Evolutionary conservation across 768 basidiomycete species (phyloP), one percentile per base, ranked within the genome.

Genomic region (Tylopilus vinaceipallidus): DNA sequence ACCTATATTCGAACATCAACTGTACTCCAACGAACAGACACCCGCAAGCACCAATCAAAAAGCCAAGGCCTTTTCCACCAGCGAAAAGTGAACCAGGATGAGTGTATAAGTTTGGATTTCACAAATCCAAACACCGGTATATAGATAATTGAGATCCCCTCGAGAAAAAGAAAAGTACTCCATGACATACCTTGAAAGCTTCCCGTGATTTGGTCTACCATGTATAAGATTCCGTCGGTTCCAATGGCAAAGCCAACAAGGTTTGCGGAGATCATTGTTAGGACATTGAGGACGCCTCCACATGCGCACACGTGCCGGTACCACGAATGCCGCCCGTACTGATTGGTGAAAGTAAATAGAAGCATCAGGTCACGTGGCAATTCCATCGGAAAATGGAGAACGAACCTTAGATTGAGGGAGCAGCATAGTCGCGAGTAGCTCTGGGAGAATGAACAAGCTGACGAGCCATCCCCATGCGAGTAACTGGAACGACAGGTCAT

Each of bases 381-480:
- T 27, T 39, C 43, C 11, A 6, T 38, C 24, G 2, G 1, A 44
- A 24, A 46, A 37, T 3, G 49, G 30, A 35, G 45, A n/a, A 48
- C 61, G 48, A 42, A 92, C 94, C 73, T 82, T 83, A 4, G 76
- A 72, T 16, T 73, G 68, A 0, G 91, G 83, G 3, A 98, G 62
- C 2, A 87, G 17, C 54, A 71, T 77, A 10, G 74, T 68, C 1
- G 83, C 89, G 0, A 78, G 49, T 10, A 97, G 59, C 69, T 98
- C 95, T 0, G 95, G 95, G 6, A 93, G 52, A 53, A 99, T 84
- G 68, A 99, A 97, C 40, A 95, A 53, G 61, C 84, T 89, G 51
- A 95, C 78, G 10, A 97, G 84, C 97, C 97, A 98, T 2, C 97
- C 95, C 95, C 95, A 99, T 2, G 91, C 84, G 2, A 99, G 75